These are phyloP conservation scores for Tuber brumale DNA, from an alignment of 495 filamentous ascomycete species.

Conservation along the genomic window DNA sequence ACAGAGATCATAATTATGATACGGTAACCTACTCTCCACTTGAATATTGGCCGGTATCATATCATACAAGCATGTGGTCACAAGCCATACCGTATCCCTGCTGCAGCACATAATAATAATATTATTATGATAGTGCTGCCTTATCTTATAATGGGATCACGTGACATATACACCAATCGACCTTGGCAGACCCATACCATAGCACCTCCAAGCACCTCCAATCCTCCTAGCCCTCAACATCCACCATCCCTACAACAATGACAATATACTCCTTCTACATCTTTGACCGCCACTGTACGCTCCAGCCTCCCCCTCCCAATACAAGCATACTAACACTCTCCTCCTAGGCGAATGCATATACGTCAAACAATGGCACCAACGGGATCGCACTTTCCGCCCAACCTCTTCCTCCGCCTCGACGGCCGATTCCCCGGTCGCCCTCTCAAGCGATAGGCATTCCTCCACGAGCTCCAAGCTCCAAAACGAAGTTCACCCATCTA, in stretches of 20 bases:
- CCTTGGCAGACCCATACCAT: neutral
- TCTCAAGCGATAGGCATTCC: slow-evolving; percentile 29
- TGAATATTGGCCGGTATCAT: no score
- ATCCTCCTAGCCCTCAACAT: neutral
- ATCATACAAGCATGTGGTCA: neutral
- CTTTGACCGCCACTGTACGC: slow-evolving; percentile 91
- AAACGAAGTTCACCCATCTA: slow-evolving; percentile 41
- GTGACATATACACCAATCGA: neutral
- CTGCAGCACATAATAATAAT: neutral
- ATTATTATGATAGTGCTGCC: no score
- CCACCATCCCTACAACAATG: slow-evolving; percentile 51
- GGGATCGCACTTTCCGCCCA: slow-evolving; percentile 34
- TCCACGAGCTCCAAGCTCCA: slow-evolving; percentile 41
- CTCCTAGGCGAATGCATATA: slow-evolving; percentile 92
- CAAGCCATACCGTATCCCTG: neutral
- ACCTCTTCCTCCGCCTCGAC: slow-evolving; percentile 43
- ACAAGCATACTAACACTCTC: slow-evolving; percentile 15
- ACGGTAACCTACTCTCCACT: no score
- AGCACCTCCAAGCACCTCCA: neutral
- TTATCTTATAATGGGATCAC: neutral
- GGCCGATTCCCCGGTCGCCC: slow-evolving; percentile 36
- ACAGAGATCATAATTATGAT: neutral
- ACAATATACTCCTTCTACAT: slow-evolving; percentile 97
- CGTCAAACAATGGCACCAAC: slow-evolving; percentile 63
- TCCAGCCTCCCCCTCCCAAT: neutral